Evolutionary conservation across 257 asterid species (phyloP).

Genomic region (Solanum chilense): DNA sequence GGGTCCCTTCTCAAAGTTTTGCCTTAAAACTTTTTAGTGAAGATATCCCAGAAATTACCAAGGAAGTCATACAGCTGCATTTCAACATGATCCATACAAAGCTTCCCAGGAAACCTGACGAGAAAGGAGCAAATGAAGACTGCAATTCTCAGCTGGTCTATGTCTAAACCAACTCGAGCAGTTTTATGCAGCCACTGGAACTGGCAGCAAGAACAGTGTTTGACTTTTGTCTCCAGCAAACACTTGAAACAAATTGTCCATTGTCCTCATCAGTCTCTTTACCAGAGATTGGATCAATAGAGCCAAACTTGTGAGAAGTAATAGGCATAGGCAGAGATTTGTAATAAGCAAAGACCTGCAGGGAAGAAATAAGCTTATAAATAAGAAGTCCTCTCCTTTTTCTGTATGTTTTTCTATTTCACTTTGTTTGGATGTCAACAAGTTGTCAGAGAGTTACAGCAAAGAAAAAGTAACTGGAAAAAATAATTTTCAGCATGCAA

Average conservation of each 20-base stretch:
- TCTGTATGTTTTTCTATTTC: not conserved
- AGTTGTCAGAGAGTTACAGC: not conserved
- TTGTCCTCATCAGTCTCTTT: constrained; percentile 68
- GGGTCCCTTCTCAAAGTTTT: not conserved
- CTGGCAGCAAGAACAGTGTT: constrained; percentile 71
- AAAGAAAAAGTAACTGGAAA: not conserved
- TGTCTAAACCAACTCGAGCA: constrained; percentile 61
- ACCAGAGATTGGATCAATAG: constrained; percentile 74
- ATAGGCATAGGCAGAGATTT: constrained; percentile 84
- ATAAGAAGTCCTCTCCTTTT: not conserved
- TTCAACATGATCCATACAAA: not conserved
- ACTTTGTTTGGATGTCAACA: not conserved
- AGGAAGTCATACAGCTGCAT: not conserved
- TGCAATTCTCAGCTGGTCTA: not conserved
- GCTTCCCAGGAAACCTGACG: not conserved
- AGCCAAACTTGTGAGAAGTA: constrained; percentile 72
- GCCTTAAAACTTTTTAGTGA: not conserved
- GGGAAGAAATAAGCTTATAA: not conserved
- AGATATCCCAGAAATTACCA: not conserved
- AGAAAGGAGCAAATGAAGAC: not conserved
- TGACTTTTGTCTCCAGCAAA: constrained; percentile 87
- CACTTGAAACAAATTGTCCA: constrained; percentile 85
- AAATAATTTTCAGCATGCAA: not conserved
- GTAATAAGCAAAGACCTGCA: constrained; percentile 67
- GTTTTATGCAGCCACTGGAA: constrained; percentile 76